Base-by-base conservation (phyloP, 2,329 filamentous ascomycete genomes). In the Cordyceps cicadae region DNA sequence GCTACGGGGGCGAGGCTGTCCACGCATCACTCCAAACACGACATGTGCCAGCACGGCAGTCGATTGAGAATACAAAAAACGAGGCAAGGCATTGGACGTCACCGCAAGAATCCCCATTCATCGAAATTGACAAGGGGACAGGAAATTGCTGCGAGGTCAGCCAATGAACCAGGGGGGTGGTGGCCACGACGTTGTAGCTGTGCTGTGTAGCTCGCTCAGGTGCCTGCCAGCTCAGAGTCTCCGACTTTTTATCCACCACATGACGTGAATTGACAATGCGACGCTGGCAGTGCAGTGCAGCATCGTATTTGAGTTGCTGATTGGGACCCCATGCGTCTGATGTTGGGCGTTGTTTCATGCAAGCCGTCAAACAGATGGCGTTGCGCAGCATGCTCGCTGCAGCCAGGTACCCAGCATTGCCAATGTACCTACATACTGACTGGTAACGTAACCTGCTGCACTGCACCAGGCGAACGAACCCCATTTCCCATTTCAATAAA, bases 161-260 rank as follows among this genome's bases (percentile, higher is more conserved):
- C 56, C 56, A 52, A 59, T 53, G 39, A 59, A 59, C n/a, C 49
- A 59, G 56, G 54, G 55, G 37, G 43, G 8, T 17, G 39, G 56
- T 46, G 26, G 46, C 56, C 49, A 46, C 56, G 24, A 53, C 49
- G 56, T 39, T 46, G 37, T 26, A 34, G n/a, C 46, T 41, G 29
- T 24, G 4, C 4, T 24, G 24, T 24, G 24, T 24, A 24, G 24
- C 24, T 24, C 24, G 24, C 4, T 24, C 24, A 4, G 24, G 24
- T 24, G 46, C 11, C 21, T 17, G 48, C n/a, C 41, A 46, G 56
- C 49, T 46, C n/a, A 34, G n/a, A 34, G 26, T 37, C 39, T 52
- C 9, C 46, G 34, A 51, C 15, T 51, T 58, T 58, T 45, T 21
- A 24, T 14, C 24, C 3, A 14, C 17, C 46, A 49, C 46, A 43